Evolutionary conservation across 495 filamentous ascomycete genomes (phyloP).

Genomic region (Aspergillus conjunctus): DNA sequence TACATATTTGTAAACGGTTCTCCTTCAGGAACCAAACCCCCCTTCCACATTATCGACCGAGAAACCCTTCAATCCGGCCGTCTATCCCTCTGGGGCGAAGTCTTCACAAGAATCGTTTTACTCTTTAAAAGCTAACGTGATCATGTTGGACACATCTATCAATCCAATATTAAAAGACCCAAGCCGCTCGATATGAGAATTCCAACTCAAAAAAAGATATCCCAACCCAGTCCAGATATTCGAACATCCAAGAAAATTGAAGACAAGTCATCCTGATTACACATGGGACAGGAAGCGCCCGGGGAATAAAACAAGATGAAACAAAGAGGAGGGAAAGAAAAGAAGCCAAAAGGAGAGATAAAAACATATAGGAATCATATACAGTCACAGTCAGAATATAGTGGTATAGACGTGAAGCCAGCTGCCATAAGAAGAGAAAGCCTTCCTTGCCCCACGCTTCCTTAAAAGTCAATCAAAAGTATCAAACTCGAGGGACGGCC

Average conservation of each 20-base stretch:
- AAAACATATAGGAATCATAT: slow-evolving; percentile 27
- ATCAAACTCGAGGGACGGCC: slow-evolving; percentile 10
- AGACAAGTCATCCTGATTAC: slow-evolving; percentile 10
- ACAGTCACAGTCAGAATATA: slow-evolving; percentile 23
- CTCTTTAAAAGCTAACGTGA: slow-evolving; percentile 4
- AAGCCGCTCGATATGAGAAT: neutral
- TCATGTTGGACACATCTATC: slow-evolving; percentile 16
- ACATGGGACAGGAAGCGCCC: slow-evolving; percentile 14
- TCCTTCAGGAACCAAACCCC: neutral
- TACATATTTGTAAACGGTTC: neutral
- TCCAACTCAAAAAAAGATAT: neutral
- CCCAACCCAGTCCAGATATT: neutral
- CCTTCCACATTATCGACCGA: neutral
- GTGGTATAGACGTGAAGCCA: slow-evolving; percentile 25
- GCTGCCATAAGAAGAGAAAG: slow-evolving; percentile 22
- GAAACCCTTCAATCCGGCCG: neutral
- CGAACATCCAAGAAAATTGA: slow-evolving; percentile 3
- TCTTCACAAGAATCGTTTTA: neutral
- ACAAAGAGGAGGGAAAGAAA: slow-evolving; percentile 8
- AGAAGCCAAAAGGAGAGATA: slow-evolving; percentile 17
- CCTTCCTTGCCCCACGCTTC: neutral
- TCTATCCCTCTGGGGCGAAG: too few species aligned
- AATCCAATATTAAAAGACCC: neutral
- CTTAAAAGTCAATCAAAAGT: neutral
- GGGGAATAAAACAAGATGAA: slow-evolving; percentile 21